Percentiles rank a stretch among this genome's conserved stretches.
phyloP scores from a whole-genome alignment of 2,329 filamentous ascomycete genomes.

The Fusarium zealandicum region DNA sequence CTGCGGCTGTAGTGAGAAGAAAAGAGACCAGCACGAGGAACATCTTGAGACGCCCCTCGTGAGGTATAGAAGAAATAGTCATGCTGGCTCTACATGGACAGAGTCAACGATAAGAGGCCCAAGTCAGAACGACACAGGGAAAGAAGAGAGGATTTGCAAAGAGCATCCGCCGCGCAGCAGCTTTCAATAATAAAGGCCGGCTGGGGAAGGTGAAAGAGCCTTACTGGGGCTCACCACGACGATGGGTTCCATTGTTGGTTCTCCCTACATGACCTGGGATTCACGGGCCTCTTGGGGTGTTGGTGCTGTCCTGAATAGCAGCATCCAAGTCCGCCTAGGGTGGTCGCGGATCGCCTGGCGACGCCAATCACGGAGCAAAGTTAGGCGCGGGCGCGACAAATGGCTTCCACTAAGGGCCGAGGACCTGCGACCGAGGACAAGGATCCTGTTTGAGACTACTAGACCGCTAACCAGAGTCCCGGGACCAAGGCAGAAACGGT shows the following conservation, averaged over 20 bases:
- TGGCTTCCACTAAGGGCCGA: constrained; percentile 15
- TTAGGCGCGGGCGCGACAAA: constrained; percentile 40
- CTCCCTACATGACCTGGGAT: constrained; percentile 22
- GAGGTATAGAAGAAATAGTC: constrained; percentile 29
- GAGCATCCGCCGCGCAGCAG: constrained; percentile 32
- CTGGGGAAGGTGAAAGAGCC: constrained; percentile 6
- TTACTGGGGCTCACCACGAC: constrained; percentile 10
- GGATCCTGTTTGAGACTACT: constrained; percentile 11
- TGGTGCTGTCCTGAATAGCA: constrained; percentile 33
- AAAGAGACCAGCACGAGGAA: constrained; percentile 34
- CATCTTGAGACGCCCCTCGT: constrained; percentile 24
- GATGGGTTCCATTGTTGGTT: constrained; percentile 25
- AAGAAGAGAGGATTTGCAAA: constrained; percentile 10
- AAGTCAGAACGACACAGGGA: constrained; percentile 7
- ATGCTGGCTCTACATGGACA: constrained; percentile 36
- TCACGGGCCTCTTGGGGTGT: constrained; percentile 27
- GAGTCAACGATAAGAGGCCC: constrained; percentile 10
- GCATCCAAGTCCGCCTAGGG: constrained; percentile 29
- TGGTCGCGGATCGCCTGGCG: constrained; percentile 31
- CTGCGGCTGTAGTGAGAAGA: constrained; percentile 23
- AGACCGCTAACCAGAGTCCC: constrained; percentile 30
- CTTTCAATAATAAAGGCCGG: constrained; percentile 34
- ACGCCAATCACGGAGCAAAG: constrained; percentile 36
- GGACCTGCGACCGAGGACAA: constrained; percentile 1
- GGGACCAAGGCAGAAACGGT: constrained; percentile 27